A percentile compares a stretch with the other conserved stretches of the same genome.
Conservation (phyloP, 176 grass and related monocot species). For the Raddia guianensis region DNA sequence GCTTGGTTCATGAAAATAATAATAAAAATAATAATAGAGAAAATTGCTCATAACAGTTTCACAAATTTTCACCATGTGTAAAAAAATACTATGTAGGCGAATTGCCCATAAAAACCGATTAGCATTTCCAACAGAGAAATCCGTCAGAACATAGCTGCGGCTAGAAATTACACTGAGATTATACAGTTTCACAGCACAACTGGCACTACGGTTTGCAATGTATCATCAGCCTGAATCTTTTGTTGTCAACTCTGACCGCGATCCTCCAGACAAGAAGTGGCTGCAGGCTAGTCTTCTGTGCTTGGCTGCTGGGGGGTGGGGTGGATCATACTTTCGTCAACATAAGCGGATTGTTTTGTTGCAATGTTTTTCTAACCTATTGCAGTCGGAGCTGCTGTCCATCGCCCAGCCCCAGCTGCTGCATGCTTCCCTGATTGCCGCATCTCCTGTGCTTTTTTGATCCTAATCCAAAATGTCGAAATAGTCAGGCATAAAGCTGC, state of each 20-base stretch:
- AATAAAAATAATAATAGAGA: no score
- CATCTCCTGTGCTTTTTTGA: conserved; percentile 49
- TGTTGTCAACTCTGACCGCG: background rate
- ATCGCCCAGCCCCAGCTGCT: conserved; percentile 53
- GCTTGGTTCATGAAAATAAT: no score
- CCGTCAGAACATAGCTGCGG: background rate
- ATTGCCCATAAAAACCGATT: no score
- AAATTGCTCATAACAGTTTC: no score
- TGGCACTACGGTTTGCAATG: background rate
- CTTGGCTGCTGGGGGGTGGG: no score
- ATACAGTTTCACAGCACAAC: background rate
- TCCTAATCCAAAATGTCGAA: conserved; percentile 37
- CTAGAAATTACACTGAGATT: background rate
- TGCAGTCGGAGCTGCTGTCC: conserved; percentile 39
- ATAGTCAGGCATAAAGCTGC: background rate
- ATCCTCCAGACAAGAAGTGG: background rate
- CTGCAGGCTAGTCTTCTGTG: background rate
- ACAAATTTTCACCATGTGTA: no score
- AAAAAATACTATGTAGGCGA: no score
- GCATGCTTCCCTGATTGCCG: conserved; percentile 45
- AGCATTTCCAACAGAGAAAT: background rate
- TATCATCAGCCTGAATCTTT: background rate
- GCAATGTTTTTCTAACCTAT: background rate
- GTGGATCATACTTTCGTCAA: background rate
- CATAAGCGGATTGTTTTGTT: background rate